phyloP scores from a whole-genome alignment of 768 basidiomycete genomes.

The Calocybe indica region DNA sequence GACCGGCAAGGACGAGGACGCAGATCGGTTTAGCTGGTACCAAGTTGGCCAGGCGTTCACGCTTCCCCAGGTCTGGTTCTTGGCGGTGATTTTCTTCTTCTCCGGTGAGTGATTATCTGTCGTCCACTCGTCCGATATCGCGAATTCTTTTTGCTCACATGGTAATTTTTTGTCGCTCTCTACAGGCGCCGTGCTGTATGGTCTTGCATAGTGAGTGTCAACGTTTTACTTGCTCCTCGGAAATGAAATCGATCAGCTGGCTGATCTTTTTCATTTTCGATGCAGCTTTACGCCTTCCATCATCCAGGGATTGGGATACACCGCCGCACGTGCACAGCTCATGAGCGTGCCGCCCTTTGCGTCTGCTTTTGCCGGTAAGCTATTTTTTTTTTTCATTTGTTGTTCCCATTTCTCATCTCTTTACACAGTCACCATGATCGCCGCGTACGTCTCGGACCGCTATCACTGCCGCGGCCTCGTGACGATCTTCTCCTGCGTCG shows the following conservation, averaged over 20 bases:
- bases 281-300: slow-evolving; percentile 69
- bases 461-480: slow-evolving; percentile 45
- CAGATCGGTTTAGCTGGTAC: slow-evolving; percentile 48
- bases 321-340: slow-evolving; percentile 47
- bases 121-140: too few relatives aligned
- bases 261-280: not conserved
- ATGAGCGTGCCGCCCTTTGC: slow-evolving; percentile 59
- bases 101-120: slow-evolving; percentile 28
- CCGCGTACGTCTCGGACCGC: slow-evolving; percentile 46
- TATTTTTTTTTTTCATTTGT: not conserved
- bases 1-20: slow-evolving; percentile 22
- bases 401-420: not conserved
- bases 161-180: not conserved
- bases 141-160: not conserved
- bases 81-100: slow-evolving; percentile 47
- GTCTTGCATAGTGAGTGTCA: slow-evolving; percentile 39
- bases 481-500: slow-evolving; percentile 34
- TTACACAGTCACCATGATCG: slow-evolving; percentile 23
- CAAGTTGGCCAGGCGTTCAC: slow-evolving; percentile 45
- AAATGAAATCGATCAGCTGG: not conserved
- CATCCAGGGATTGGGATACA: slow-evolving; percentile 55
- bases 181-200: slow-evolving; percentile 38
- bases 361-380: slow-evolving; percentile 40
- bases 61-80: slow-evolving; percentile 49
- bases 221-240: not conserved